phyloP scores from a whole-genome alignment of 2,329 filamentous ascomycete species.

The Moelleriella libera region DNA sequence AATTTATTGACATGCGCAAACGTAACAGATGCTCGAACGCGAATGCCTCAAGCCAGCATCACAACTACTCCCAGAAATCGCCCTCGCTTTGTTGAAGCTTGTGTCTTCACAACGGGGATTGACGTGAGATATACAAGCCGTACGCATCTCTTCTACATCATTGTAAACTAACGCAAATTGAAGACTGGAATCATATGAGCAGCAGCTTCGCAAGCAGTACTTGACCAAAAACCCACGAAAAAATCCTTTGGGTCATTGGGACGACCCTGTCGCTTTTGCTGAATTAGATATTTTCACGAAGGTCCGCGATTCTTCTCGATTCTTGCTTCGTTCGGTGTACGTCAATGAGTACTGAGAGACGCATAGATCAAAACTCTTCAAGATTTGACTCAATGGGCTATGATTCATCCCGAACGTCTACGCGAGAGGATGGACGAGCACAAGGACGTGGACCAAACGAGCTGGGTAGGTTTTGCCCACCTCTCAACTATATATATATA shows the following conservation, averaged over 20 bases:
- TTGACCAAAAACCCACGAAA: conserved; percentile 60
- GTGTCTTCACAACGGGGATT: conserved; percentile 87
- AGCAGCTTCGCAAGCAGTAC: conserved; percentile 84
- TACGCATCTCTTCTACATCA: not conserved
- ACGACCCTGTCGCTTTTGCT: conserved; percentile 58
- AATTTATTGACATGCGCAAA: not conserved
- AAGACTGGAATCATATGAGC: conserved; percentile 79
- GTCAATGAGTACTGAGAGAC: not conserved
- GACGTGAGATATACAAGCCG: conserved; percentile 45
- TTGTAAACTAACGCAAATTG: not conserved
- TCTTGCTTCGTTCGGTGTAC: not conserved
- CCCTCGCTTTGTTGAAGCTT: conserved; percentile 76
- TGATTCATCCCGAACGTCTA: conserved; percentile 76
- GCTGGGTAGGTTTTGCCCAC: conserved; percentile 50
- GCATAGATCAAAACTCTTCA: conserved; percentile 61
- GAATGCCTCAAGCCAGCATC: conserved; percentile 78
- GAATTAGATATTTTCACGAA: conserved; percentile 76
- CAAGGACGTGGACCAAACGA: conserved; percentile 65
- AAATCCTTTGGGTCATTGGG: conserved; percentile 77
- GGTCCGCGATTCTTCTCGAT: conserved; percentile 23
- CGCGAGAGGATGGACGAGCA: conserved; percentile 75
- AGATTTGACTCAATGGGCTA: conserved; percentile 77
- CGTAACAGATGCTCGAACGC: conserved; percentile 64
- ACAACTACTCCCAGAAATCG: conserved; percentile 63
- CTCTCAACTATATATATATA: not conserved